These are phyloP conservation scores for Trichoderma semiorbis DNA, from an alignment of 2,329 filamentous ascomycete species.

Conservation along the genomic window DNA sequence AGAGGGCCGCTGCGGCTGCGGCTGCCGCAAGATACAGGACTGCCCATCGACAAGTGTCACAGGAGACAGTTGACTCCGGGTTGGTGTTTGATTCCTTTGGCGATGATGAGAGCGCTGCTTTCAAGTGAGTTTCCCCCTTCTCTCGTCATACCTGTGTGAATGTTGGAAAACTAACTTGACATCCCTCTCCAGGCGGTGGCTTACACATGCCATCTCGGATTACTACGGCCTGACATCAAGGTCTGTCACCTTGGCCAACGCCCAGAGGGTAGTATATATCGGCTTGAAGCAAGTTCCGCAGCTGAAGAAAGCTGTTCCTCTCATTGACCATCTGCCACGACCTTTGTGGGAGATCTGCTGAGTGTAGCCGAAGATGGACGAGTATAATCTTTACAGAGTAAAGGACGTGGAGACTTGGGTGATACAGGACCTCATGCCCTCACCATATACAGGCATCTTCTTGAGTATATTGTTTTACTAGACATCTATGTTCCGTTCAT, in stretches of 20 bases:
- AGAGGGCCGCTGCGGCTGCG: slow-evolving; percentile 36
- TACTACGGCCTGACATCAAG: slow-evolving; percentile 89
- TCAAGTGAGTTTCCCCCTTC: slow-evolving; percentile 60
- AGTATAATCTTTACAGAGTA: background rate
- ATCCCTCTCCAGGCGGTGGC: slow-evolving; percentile 64
- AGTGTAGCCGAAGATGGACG: slow-evolving; percentile 19
- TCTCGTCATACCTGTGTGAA: background rate
- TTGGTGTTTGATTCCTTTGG: slow-evolving; percentile 78
- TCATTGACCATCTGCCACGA: slow-evolving; percentile 47
- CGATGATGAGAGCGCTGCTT: slow-evolving; percentile 71
- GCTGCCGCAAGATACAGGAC: slow-evolving; percentile 44
- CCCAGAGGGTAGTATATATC: slow-evolving; percentile 79
- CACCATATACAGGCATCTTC: background rate
- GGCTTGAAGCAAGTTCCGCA: slow-evolving; percentile 56
- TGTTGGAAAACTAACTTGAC: background rate
- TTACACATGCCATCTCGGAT: slow-evolving; percentile 85
- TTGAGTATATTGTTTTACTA: background rate
- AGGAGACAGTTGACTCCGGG: slow-evolving; percentile 57
- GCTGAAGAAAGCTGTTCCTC: slow-evolving; percentile 19
- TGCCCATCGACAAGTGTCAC: slow-evolving; percentile 50
- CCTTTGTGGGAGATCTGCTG: slow-evolving; percentile 62
- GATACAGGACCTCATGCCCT: background rate
- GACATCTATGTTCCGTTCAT: background rate
- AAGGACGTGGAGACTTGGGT: background rate
- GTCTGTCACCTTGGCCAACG: slow-evolving; percentile 69